Percentiles rank a stretch among this genome's conserved stretches.
phyloP scores from a whole-genome alignment of 2,329 filamentous ascomycete species.

The Hypoxylon sp. region DNA sequence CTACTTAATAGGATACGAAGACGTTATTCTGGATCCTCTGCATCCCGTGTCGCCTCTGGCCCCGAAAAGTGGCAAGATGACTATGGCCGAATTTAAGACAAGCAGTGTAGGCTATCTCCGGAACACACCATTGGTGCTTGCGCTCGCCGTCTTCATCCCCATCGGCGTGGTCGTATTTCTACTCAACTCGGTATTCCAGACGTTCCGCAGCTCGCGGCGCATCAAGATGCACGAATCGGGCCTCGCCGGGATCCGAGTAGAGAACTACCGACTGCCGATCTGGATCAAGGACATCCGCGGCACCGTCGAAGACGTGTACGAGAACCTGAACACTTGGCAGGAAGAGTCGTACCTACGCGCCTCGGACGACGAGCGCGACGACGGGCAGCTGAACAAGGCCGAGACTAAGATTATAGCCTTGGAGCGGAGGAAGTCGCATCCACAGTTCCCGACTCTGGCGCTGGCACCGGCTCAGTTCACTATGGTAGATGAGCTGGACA shows the following conservation, averaged over 20 bases:
- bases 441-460: slow-evolving; percentile 76
- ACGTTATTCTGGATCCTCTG: slow-evolving; percentile 78
- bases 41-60: slow-evolving; percentile 68
- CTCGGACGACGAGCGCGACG: slow-evolving; percentile 63
- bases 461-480: slow-evolving; percentile 83
- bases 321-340: slow-evolving; percentile 76
- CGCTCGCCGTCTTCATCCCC: slow-evolving; percentile 78
- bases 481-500: slow-evolving; percentile 83
- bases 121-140: slow-evolving; percentile 71
- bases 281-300: slow-evolving; percentile 80
- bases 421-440: slow-evolving; percentile 54
- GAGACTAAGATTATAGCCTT: slow-evolving; percentile 56
- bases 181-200: slow-evolving; percentile 81
- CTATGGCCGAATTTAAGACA: slow-evolving; percentile 51
- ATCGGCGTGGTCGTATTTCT: slow-evolving; percentile 78
- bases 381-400: slow-evolving; percentile 50
- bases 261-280: slow-evolving; percentile 80
- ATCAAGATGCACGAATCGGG: slow-evolving; percentile 82
- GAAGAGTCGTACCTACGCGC: slow-evolving; percentile 76
- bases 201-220: slow-evolving; percentile 76
- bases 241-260: slow-evolving; percentile 73
- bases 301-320: slow-evolving; percentile 82
- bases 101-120: slow-evolving; percentile 55
- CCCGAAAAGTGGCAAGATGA: slow-evolving; percentile 43
- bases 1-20: slow-evolving; percentile 78